Conservation (phyloP, 257 asterid genomes). For the Solanum sejunctum region DNA sequence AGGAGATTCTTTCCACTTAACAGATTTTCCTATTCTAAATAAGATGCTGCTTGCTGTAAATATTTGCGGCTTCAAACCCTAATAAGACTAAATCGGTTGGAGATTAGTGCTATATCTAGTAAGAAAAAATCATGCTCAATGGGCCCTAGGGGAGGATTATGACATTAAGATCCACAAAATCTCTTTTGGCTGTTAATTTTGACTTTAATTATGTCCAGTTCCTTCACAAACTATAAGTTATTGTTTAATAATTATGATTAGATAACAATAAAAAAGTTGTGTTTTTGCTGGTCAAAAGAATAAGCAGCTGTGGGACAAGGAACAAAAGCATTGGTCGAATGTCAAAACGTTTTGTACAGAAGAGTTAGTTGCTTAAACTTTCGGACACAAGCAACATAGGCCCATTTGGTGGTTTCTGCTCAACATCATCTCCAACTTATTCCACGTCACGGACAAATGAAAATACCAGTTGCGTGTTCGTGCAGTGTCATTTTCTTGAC, state of each 20-base stretch:
- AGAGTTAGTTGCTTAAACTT: slow-evolving; percentile 9
- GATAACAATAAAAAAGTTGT: not conserved
- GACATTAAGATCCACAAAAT: slow-evolving; percentile 13
- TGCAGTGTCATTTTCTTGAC: slow-evolving; percentile 13
- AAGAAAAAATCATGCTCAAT: slow-evolving; percentile 8
- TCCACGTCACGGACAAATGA: not conserved
- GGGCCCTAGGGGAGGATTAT: slow-evolving; percentile 12
- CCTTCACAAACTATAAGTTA: not conserved
- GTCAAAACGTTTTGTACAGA: slow-evolving; percentile 16
- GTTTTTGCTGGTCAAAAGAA: slow-evolving; percentile 11
- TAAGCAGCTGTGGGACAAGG: slow-evolving; percentile 12
- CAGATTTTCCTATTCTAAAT: slow-evolving; percentile 1
- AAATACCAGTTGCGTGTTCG: not conserved
- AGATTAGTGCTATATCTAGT: slow-evolving; percentile 25
- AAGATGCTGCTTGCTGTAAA: slow-evolving; percentile 3
- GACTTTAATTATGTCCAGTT: not conserved
- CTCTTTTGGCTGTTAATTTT: slow-evolving; percentile 1
- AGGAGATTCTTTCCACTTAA: slow-evolving; percentile 24
- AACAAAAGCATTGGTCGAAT: slow-evolving; percentile 3
- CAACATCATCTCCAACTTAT: not conserved
- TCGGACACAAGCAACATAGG: slow-evolving; percentile 1
- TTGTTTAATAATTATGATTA: not conserved
- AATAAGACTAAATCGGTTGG: slow-evolving; percentile 15
- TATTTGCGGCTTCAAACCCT: not conserved
- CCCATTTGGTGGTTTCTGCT: slow-evolving; percentile 11